Evolutionary conservation across 495 filamentous ascomycete genomes (phyloP).

Genomic region (Aspergillus steynii): DNA sequence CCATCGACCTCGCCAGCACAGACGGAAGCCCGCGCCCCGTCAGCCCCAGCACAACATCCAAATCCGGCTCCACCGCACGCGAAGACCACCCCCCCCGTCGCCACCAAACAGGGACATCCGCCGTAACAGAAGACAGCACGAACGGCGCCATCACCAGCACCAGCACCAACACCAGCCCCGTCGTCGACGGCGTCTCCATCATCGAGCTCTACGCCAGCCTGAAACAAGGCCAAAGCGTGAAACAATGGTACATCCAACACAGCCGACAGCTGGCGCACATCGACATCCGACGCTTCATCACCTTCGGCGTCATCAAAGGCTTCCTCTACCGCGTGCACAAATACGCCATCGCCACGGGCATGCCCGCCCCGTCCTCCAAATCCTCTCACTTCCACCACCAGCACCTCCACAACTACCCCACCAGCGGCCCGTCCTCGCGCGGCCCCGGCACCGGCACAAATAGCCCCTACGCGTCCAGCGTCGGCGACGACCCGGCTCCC

Average conservation of each 20-base stretch:
- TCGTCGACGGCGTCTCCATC: slow-evolving; percentile 44
- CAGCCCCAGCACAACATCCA: slow-evolving; percentile 14
- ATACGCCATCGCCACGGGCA: slow-evolving; percentile 68
- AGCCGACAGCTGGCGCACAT: slow-evolving; percentile 65
- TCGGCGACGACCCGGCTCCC: slow-evolving; percentile 33
- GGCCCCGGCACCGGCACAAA: slow-evolving; percentile 37
- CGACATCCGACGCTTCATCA: slow-evolving; percentile 87
- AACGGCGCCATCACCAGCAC: not conserved
- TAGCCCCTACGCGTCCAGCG: slow-evolving; percentile 41
- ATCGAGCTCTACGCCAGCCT: slow-evolving; percentile 74
- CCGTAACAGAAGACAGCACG: not conserved
- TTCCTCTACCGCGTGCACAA: slow-evolving; percentile 94
- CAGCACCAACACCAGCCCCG: slow-evolving; percentile 9
- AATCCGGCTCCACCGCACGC: slow-evolving; percentile 12
- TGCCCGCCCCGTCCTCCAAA: slow-evolving; percentile 32
- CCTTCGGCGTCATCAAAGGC: slow-evolving; percentile 94
- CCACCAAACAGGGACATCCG: not conserved
- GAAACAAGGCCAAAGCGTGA: slow-evolving; percentile 72
- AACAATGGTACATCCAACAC: slow-evolving; percentile 78
- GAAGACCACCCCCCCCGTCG: slow-evolving; percentile 7
- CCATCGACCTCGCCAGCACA: slow-evolving; percentile 22
- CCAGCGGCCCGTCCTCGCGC: slow-evolving; percentile 35
- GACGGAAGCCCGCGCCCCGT: slow-evolving; percentile 10
- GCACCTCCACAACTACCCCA: slow-evolving; percentile 16
- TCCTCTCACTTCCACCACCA: slow-evolving; percentile 21